Percentiles rank a stretch among this genome's conserved stretches.
These are phyloP conservation scores for Colletotrichum lentis DNA, from an alignment of 2,329 filamentous ascomycete species.

Conservation along the genomic window DNA sequence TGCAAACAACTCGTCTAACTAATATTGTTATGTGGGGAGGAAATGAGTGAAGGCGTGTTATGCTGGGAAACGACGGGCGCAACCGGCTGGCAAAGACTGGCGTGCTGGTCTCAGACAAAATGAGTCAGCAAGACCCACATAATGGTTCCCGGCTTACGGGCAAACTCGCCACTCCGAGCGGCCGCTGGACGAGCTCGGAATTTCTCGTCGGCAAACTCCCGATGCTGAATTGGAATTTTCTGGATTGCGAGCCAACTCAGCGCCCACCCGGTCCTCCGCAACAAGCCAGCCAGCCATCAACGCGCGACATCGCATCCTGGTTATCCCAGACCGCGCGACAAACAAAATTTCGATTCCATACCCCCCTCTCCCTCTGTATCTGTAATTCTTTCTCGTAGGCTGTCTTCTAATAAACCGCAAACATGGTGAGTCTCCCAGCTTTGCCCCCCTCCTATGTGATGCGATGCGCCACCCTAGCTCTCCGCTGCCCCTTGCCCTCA, in stretches of 20 bases:
- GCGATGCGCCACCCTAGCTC: conserved; percentile 19
- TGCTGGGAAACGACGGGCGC: neutral
- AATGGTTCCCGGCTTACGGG: conserved; percentile 19
- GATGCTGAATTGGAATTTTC: conserved; percentile 30
- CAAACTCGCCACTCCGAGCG: conserved; percentile 16
- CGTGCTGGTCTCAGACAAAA: neutral
- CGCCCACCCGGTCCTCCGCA: conserved; percentile 8
- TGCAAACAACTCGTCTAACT: neutral
- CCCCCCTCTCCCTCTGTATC: neutral
- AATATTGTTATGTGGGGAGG: neutral
- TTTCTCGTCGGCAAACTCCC: conserved; percentile 35
- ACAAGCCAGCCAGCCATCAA: conserved; percentile 12
- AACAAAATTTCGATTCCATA: neutral
- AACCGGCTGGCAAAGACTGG: neutral
- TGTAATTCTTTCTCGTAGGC: conserved; percentile 2
- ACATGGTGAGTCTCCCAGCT: conserved; percentile 33
- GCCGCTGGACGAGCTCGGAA: conserved; percentile 23
- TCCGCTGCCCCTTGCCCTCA: neutral
- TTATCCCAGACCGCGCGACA: conserved; percentile 5
- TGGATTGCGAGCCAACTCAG: conserved; percentile 14
- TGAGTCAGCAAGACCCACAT: conserved; percentile 1
- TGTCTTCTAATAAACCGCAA: conserved; percentile 19
- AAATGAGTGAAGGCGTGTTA: neutral
- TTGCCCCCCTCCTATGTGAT: neutral
- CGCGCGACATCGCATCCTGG: conserved; percentile 27